Percentiles rank a stretch among this genome's conserved stretches.
These are phyloP conservation scores for Colletotrichum lupini DNA, from an alignment of 2,329 filamentous ascomycete species.

Conservation along the genomic window DNA sequence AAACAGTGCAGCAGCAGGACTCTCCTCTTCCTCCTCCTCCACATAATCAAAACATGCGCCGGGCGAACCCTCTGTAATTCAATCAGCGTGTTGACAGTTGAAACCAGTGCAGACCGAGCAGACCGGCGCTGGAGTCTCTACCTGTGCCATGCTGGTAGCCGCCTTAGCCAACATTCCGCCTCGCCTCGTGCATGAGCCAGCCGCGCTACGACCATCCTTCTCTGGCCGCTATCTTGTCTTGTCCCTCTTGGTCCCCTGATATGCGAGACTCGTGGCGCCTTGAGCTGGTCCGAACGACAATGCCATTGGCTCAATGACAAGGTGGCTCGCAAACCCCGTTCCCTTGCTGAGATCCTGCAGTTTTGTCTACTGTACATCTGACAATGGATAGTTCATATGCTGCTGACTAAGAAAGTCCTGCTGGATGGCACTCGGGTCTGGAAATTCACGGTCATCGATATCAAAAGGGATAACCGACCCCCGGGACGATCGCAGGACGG, in stretches of 20 bases:
- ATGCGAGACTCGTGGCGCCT: conserved; percentile 30
- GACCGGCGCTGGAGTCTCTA: conserved; percentile 8
- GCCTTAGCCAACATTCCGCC: conserved; percentile 7
- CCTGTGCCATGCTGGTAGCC: conserved; percentile 4
- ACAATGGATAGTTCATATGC: neutral
- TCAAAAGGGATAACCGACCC: neutral
- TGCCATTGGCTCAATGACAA: conserved; percentile 19
- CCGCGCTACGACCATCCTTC: conserved; percentile 22
- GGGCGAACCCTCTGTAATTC: conserved; percentile 10
- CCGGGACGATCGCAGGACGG: neutral
- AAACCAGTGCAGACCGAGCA: conserved; percentile 27
- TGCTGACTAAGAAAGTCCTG: neutral
- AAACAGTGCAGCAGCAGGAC: conserved; percentile 9
- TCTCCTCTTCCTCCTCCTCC: neutral
- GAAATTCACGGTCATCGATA: neutral
- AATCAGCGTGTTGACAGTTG: conserved; percentile 23
- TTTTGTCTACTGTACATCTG: neutral
- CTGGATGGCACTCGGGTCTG: neutral
- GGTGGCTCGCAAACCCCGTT: conserved; percentile 5
- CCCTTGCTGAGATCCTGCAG: neutral
- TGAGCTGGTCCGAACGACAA: conserved; percentile 18
- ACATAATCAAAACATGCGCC: conserved; percentile 1
- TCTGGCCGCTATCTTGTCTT: conserved; percentile 9
- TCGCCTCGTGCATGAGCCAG: conserved; percentile 6
- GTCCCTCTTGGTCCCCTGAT: conserved; percentile 12